A percentile compares a stretch with the other conserved stretches of the same genome.
Evolutionary conservation across 1,139 yeast genomes (phyloP).

Genomic region (Hansenula lynferdii): DNA sequence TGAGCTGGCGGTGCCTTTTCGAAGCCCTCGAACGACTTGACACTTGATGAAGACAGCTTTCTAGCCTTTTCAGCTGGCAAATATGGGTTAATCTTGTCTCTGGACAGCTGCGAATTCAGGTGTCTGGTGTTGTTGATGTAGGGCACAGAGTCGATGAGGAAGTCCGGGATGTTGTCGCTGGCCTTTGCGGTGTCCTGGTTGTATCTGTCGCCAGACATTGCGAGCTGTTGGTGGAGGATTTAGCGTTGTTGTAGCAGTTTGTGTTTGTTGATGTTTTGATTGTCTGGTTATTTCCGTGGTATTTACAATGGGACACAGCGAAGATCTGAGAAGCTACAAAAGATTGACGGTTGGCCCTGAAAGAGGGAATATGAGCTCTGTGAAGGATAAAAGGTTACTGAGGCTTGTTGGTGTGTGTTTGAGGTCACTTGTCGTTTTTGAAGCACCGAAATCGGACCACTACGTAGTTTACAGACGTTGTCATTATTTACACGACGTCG

Average conservation of each 20-base stretch:
- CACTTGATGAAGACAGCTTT: constrained; percentile 1
- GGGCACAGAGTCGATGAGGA: constrained; percentile 15
- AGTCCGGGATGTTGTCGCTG: constrained; percentile 15
- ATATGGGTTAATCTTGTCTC: constrained; percentile 14
- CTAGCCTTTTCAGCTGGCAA: constrained; percentile 10
- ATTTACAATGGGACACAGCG: too few relatives aligned
- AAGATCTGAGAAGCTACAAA: too few relatives aligned
- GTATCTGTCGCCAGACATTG: neutral
- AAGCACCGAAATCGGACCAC: too few relatives aligned
- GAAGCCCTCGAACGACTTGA: neutral
- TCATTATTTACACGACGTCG: neutral
- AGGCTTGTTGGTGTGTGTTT: too few relatives aligned
- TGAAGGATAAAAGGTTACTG: too few relatives aligned
- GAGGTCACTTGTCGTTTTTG: too few relatives aligned
- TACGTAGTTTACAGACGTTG: too few relatives aligned
- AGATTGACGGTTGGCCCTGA: too few relatives aligned
- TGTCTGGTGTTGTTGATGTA: constrained; percentile 5
- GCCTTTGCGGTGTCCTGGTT: neutral
- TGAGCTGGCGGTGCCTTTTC: neutral
- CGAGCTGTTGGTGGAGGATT: too few relatives aligned
- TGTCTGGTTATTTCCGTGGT: too few relatives aligned
- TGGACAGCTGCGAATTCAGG: constrained; percentile 5
- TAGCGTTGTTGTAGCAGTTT: neutral
- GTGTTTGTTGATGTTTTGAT: neutral
- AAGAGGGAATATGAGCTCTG: too few relatives aligned